Evolutionary conservation across 192 early-diverging fungal genomes (phyloP).

Genomic region (Nowakowskiella sp.): DNA sequence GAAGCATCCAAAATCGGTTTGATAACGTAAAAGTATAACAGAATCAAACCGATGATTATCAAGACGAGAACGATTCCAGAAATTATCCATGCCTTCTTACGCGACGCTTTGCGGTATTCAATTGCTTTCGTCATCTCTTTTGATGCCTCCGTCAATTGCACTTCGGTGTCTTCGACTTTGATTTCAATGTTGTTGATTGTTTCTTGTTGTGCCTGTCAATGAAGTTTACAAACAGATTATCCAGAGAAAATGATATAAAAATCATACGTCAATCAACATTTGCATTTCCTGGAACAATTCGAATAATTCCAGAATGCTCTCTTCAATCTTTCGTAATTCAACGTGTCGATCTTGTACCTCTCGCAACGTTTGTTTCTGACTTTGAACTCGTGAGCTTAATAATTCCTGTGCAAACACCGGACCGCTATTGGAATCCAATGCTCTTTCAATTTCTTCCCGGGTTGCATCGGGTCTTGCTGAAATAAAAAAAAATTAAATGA

Average conservation of each 20-base stretch:
- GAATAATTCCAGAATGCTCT: conserved; percentile 46
- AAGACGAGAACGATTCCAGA: conserved; percentile 14
- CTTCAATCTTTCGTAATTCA: conserved; percentile 49
- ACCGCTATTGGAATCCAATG: conserved; percentile 36
- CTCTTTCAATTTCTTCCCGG: conserved; percentile 44
- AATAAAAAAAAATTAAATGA: background rate
- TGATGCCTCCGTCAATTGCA: conserved; percentile 28
- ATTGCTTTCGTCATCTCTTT: conserved; percentile 44
- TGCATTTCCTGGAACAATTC: conserved; percentile 61
- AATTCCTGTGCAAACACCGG: conserved; percentile 53
- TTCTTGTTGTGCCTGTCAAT: conserved; percentile 33
- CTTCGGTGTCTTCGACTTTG: conserved; percentile 26
- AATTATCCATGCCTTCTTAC: conserved; percentile 43
- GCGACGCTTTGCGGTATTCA: conserved; percentile 26
- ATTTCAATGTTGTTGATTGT: conserved; percentile 42
- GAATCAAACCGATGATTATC: conserved; percentile 6
- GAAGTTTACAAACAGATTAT: background rate
- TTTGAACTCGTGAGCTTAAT: conserved; percentile 38
- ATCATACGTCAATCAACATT: conserved; percentile 36
- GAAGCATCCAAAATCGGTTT: background rate
- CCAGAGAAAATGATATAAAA: background rate
- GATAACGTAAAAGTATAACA: background rate
- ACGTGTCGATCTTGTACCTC: conserved; percentile 57
- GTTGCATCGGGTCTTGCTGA: conserved; percentile 53
- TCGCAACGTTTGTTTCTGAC: conserved; percentile 40